phyloP scores from a whole-genome alignment of 169 alveolate species.

The Plasmodium falciparum region DNA sequence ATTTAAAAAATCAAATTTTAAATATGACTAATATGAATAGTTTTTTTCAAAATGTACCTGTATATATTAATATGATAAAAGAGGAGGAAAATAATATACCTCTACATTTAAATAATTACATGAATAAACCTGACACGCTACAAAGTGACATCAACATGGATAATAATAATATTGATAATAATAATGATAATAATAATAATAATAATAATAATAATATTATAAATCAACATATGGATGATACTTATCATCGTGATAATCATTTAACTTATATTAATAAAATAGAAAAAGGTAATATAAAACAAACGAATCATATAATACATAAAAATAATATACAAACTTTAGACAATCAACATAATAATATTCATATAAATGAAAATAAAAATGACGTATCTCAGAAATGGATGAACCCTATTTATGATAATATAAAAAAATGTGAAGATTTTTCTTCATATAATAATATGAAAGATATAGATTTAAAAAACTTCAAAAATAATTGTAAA shows the following conservation, averaged over 20 bases:
- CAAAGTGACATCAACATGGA: background rate
- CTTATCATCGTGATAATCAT: background rate
- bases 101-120: background rate
- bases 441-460: background rate
- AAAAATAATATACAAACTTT: background rate
- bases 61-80: slow-evolving; percentile 14
- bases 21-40: background rate
- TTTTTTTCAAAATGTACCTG: slow-evolving; percentile 26
- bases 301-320: background rate
- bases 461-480: background rate
- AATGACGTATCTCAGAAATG: background rate
- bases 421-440: background rate
- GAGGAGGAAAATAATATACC: background rate
- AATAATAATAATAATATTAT: background rate
- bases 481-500: slow-evolving; percentile 23
- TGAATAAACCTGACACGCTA: background rate
- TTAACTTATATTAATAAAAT: background rate
- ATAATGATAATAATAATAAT: background rate
- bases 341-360: background rate
- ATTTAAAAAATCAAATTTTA: slow-evolving; percentile 6
- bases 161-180: background rate
- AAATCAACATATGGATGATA: background rate
- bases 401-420: background rate
- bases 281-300: background rate
- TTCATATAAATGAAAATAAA: background rate